Evolutionary conservation across 208 protist genomes (phyloP).

Genomic region (Naegleria gruberi): DNA sequence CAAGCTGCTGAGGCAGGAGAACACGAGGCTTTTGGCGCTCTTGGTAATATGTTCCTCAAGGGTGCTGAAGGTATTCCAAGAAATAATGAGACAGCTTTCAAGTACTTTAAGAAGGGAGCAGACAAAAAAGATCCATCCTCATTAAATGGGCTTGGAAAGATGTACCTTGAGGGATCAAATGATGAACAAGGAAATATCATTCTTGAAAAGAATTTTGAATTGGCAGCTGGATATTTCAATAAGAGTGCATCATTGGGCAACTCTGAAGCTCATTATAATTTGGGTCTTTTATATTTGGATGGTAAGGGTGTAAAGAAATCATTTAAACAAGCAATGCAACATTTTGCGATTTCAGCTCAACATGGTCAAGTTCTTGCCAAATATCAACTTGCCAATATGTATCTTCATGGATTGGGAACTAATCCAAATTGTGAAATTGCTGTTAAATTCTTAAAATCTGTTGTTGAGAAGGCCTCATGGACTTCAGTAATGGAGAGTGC

Average conservation of each 20-base stretch:
- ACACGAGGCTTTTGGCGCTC: constrained; percentile 43
- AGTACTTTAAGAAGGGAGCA: constrained; percentile 58
- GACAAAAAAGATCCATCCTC: constrained; percentile 44
- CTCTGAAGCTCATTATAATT: constrained; percentile 60
- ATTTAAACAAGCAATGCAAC: neutral
- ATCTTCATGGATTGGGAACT: constrained; percentile 14
- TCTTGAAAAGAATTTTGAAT: neutral
- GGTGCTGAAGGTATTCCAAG: constrained; percentile 41
- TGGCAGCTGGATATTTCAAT: constrained; percentile 29
- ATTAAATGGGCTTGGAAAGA: constrained; percentile 65
- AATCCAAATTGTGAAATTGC: constrained; percentile 18
- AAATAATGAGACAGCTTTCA: constrained; percentile 48
- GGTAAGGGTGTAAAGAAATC: constrained; percentile 37
- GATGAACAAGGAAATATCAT: neutral
- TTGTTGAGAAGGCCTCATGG: constrained; percentile 28
- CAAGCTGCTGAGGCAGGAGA: constrained; percentile 38
- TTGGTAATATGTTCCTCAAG: constrained; percentile 60
- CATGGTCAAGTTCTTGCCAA: constrained; percentile 24
- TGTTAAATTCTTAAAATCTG: constrained; percentile 23
- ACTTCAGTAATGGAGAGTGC: neutral
- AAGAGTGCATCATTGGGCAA: constrained; percentile 17
- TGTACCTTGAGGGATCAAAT: constrained; percentile 57
- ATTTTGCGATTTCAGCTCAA: constrained; percentile 10
- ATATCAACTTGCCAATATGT: constrained; percentile 27
- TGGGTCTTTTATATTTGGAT: constrained; percentile 58